phyloP scores from a whole-genome alignment of 441 rosid species.

The Gossypium schwendimanii region DNA sequence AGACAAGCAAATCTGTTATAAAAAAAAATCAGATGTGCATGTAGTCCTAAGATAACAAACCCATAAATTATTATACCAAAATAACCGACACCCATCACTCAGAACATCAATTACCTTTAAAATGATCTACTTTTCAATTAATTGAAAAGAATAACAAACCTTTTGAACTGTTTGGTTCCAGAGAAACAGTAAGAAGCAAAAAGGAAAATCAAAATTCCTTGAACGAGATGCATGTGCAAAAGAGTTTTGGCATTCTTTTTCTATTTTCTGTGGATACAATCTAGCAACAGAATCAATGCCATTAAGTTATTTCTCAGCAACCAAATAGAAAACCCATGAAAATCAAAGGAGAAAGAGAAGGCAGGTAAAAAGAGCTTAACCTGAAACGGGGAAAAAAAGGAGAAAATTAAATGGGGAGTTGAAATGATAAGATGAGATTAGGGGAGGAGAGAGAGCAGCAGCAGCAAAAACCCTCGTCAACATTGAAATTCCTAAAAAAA shows the following conservation, averaged over 20 bases:
- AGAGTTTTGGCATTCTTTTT: neutral
- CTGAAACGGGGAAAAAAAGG: no score
- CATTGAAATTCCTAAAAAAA: conserved; percentile 9
- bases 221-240: neutral
- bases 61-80: neutral
- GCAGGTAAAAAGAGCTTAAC: no score
- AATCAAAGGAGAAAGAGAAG: no score
- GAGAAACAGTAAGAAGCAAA: neutral
- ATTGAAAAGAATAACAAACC: neutral
- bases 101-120: neutral
- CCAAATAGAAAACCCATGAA: no score
- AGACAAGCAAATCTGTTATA: no score
- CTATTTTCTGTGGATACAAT: neutral
- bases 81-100: conserved; percentile 3
- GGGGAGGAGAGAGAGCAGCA: no score
- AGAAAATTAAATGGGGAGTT: no score
- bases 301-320: no score
- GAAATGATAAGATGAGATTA: no score
- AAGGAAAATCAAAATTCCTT: neutral
- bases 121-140: neutral
- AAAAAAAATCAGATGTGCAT: no score
- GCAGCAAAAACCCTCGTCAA: neutral
- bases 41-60: neutral
- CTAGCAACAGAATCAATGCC: neutral
- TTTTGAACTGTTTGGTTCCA: neutral